Evolutionary conservation across 2,329 filamentous ascomycete genomes (phyloP).

Genomic region (Diaporthe eres): DNA sequence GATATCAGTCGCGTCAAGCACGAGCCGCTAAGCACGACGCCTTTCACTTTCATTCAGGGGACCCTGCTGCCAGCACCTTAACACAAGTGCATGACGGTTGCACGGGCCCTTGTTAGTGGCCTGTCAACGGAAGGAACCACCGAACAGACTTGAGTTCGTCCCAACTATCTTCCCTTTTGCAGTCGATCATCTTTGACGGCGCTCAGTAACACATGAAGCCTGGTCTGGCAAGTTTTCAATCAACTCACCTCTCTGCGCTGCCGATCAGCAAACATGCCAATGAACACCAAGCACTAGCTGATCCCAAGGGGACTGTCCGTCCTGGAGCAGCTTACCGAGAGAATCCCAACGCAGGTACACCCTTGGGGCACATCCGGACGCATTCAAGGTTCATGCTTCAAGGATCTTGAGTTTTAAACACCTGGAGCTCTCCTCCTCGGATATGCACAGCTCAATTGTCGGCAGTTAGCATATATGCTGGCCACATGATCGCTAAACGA

Average conservation of each 20-base stretch:
- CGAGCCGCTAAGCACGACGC: neutral
- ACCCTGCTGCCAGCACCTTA: neutral
- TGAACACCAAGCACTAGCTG: neutral
- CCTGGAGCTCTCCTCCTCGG: neutral
- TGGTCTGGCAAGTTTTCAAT: neutral
- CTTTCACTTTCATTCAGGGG: neutral
- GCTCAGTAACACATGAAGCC: neutral
- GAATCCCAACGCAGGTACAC: too few species aligned
- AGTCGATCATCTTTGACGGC: neutral
- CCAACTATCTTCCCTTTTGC: neutral
- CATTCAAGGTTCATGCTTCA: neutral
- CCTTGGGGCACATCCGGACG: neutral
- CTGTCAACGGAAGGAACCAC: too few species aligned
- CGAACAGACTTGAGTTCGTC: neutral
- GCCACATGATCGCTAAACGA: constrained; percentile 3
- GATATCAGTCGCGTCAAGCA: neutral
- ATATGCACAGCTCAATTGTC: neutral
- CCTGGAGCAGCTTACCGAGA: neutral
- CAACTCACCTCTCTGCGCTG: neutral
- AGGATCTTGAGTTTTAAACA: neutral
- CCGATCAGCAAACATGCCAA: too few species aligned
- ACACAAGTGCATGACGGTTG: neutral
- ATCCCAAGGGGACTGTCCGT: neutral
- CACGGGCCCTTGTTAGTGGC: neutral
- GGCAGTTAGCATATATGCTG: neutral